Evolutionary conservation across 169 alveolate genomes (phyloP).

Genomic region (Eimeria necatrix): DNA sequence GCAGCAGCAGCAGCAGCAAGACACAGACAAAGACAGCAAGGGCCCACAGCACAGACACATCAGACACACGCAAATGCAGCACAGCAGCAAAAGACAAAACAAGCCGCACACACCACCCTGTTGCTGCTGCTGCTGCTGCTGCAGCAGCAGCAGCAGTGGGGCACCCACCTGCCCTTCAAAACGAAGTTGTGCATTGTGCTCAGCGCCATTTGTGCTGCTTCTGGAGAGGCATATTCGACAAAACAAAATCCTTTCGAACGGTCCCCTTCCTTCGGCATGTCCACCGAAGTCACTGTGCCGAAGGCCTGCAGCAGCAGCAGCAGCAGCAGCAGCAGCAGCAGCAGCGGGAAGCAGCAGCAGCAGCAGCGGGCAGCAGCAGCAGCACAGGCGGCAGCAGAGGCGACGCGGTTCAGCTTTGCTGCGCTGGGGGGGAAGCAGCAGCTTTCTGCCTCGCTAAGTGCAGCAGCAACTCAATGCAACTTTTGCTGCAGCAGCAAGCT

Average conservation of each 20-base stretch:
- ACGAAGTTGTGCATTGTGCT: slow-evolving; percentile 86
- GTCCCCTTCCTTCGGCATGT: slow-evolving; percentile 88
- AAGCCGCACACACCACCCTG: no score
- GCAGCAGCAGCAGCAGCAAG: slow-evolving; percentile 20
- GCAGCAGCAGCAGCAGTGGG: no score
- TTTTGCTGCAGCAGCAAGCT: no score
- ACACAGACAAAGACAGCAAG: slow-evolving; percentile 1
- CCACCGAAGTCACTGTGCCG: slow-evolving; percentile 85
- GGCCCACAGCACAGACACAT: not conserved
- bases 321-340: no score
- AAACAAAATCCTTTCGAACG: slow-evolving; percentile 88
- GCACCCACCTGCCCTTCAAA: slow-evolving; percentile 84
- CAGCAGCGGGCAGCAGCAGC: no score
- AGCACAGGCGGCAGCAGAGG: no score
- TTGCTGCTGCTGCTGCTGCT: no score
- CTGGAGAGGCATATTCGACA: slow-evolving; percentile 87
- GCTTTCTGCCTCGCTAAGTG: no score
- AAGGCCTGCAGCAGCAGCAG: slow-evolving; percentile 83
- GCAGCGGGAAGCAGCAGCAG: no score
- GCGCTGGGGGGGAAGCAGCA: no score
- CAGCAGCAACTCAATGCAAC: no score
- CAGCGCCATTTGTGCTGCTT: slow-evolving; percentile 87
- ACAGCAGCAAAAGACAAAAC: not conserved
- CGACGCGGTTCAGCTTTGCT: no score
- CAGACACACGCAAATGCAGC: not conserved